Conservation (phyloP, 1,139 yeast genomes). For the Geotrichum australiense region DNA sequence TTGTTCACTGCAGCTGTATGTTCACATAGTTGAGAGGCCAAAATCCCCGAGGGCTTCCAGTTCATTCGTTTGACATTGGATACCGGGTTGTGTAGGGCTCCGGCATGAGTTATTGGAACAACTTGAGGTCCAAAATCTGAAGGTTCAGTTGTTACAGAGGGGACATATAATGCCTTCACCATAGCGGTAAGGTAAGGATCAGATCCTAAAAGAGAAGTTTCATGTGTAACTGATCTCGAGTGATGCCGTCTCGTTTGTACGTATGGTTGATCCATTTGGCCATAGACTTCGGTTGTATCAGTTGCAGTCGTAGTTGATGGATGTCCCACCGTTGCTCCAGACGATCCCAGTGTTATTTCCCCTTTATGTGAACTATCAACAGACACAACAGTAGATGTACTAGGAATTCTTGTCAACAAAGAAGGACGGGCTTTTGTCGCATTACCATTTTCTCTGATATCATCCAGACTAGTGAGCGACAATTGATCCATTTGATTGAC, state of each 20-base stretch:
- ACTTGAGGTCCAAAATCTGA: conserved; percentile 57
- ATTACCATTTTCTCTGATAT: conserved; percentile 10
- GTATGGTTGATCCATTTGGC: conserved; percentile 23
- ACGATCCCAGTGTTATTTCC: conserved; percentile 8
- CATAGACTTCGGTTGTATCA: conserved; percentile 27
- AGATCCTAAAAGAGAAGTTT: conserved; percentile 38
- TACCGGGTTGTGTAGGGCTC: conserved; percentile 13
- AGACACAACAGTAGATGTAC: conserved; percentile 4
- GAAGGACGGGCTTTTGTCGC: too few relatives aligned
- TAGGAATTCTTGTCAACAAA: too few relatives aligned
- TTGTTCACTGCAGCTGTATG: conserved; percentile 49
- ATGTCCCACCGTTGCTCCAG: conserved; percentile 16
- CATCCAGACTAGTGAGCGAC: conserved; percentile 9
- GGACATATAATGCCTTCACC: conserved; percentile 47
- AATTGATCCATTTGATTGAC: conserved; percentile 6
- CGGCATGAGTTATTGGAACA: conserved; percentile 19
- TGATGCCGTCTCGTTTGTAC: background rate
- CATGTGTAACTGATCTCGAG: background rate
- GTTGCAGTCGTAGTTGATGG: conserved; percentile 23
- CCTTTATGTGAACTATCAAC: conserved; percentile 3
- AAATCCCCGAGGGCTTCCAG: conserved; percentile 38
- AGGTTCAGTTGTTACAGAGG: conserved; percentile 53
- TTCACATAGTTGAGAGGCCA: conserved; percentile 55
- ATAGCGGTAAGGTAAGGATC: conserved; percentile 58
- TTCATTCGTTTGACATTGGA: conserved; percentile 18